A percentile compares a stretch with the other conserved stretches of the same genome.
These are phyloP conservation scores for Zostera marina DNA, from an alignment of 116 monocot genomes.

Conservation along the genomic window DNA sequence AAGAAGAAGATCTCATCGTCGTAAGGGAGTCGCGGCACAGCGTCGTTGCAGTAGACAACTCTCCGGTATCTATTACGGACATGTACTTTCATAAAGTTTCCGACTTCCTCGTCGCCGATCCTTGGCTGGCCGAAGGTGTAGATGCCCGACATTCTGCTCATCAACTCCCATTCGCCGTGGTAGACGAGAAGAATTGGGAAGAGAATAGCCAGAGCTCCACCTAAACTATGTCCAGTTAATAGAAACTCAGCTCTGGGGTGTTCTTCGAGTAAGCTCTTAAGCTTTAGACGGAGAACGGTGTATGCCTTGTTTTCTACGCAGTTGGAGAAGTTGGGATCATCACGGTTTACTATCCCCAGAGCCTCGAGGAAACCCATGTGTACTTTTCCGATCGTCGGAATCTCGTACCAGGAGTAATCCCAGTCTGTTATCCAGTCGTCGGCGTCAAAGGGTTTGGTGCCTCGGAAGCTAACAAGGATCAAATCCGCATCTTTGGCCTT, in stretches of 20 bases:
- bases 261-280: slow-evolving; percentile 22
- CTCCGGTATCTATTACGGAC: slow-evolving; percentile 36
- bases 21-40: slow-evolving; percentile 55
- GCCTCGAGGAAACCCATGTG: slow-evolving; percentile 92
- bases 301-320: slow-evolving; percentile 27
- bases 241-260: slow-evolving; percentile 33
- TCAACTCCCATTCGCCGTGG: slow-evolving; percentile 25
- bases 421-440: slow-evolving; percentile 62
- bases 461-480: slow-evolving; percentile 57
- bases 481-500: slow-evolving; percentile 19
- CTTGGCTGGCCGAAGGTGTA: slow-evolving; percentile 68
- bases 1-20: slow-evolving; percentile 41
- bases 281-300: slow-evolving; percentile 19
- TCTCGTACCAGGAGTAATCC: slow-evolving; percentile 86
- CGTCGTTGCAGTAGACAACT: slow-evolving; percentile 60
- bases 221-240: slow-evolving; percentile 59
- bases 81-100: slow-evolving; percentile 30
- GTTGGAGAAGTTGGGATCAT: slow-evolving; percentile 16
- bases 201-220: slow-evolving; percentile 47
- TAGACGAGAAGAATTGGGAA: slow-evolving; percentile 32
- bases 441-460: slow-evolving; percentile 56
- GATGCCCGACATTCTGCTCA: slow-evolving; percentile 25
- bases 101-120: slow-evolving; percentile 33
- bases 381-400: slow-evolving; percentile 47
- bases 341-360: slow-evolving; percentile 35